A percentile compares a stretch with the other conserved stretches of the same genome.
phyloP scores from a whole-genome alignment of 345 rosid species.

The Ceriops decandra region DNA sequence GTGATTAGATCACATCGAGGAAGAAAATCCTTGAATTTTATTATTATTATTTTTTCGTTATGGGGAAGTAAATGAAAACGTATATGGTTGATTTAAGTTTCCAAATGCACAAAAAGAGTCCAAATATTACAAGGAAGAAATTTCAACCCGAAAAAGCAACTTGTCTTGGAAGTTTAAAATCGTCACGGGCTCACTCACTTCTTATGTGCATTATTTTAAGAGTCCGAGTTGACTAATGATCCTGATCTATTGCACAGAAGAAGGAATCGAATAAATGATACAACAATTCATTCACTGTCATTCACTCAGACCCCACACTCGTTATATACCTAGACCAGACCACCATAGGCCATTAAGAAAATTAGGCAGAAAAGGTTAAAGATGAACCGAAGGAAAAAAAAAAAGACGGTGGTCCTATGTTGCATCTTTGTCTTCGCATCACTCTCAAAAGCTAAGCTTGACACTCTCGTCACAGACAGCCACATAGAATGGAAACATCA shows the following conservation, averaged over 20 bases:
- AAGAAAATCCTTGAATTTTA: no score
- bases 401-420: not conserved
- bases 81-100: no score
- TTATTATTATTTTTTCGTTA: no score
- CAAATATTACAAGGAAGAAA: not conserved
- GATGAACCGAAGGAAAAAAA: not conserved
- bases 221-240: slow-evolving; percentile 1
- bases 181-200: slow-evolving; percentile 5
- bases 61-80: no score
- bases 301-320: slow-evolving; percentile 2
- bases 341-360: not conserved
- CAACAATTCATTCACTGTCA: not conserved
- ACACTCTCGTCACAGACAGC: not conserved
- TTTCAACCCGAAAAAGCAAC: not conserved
- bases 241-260: not conserved
- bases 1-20: no score
- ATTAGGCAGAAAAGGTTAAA: not conserved
- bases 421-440: not conserved
- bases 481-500: not conserved
- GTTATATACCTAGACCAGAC: not conserved
- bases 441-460: not conserved
- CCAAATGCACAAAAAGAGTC: no score
- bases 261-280: not conserved
- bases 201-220: not conserved
- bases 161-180: not conserved